A percentile compares a stretch with the other conserved stretches of the same genome.
phyloP scores from a whole-genome alignment of 768 basidiomycete species.

The Cyathus striatus region DNA sequence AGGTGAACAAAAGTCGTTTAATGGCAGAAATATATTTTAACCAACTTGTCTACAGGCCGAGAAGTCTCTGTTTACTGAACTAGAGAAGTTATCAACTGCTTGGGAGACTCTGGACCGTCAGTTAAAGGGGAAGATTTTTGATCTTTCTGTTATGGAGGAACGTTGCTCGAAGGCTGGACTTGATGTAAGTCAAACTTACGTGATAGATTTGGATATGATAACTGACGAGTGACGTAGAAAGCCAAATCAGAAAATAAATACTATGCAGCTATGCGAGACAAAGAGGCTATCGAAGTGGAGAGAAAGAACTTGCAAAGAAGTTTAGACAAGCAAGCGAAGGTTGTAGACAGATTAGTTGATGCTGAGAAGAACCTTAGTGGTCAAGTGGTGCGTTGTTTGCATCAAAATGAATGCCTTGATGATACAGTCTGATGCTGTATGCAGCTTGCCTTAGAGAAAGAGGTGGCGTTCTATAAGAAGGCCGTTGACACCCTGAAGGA shows the following conservation, averaged over 20 bases:
- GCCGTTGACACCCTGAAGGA: constrained; percentile 16
- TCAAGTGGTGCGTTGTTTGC: constrained; percentile 55
- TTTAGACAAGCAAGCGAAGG: constrained; percentile 41
- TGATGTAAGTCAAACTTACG: constrained; percentile 51
- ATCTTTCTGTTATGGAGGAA: constrained; percentile 72
- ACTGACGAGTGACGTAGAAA: constrained; percentile 48
- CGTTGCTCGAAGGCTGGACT: constrained; percentile 55
- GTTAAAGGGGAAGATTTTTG: constrained; percentile 80
- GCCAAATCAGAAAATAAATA: constrained; percentile 96
- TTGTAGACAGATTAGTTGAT: constrained; percentile 62
- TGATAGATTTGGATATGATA: background rate
- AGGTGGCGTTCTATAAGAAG: constrained; percentile 27
- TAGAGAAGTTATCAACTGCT: constrained; percentile 79
- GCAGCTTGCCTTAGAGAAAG: constrained; percentile 41
- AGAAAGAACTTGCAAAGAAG: constrained; percentile 56
- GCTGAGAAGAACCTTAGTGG: constrained; percentile 52
- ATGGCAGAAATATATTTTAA: background rate
- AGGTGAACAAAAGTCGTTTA: constrained; percentile 48
- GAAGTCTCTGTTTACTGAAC: constrained; percentile 72
- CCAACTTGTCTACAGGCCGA: constrained; percentile 45
- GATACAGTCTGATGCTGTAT: no score
- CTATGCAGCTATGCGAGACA: constrained; percentile 84
- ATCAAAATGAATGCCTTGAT: background rate
- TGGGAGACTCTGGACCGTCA: constrained; percentile 85
- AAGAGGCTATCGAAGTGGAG: constrained; percentile 77